Conservation (phyloP, 306 rosid species). For the Begonia masoniana region DNA sequence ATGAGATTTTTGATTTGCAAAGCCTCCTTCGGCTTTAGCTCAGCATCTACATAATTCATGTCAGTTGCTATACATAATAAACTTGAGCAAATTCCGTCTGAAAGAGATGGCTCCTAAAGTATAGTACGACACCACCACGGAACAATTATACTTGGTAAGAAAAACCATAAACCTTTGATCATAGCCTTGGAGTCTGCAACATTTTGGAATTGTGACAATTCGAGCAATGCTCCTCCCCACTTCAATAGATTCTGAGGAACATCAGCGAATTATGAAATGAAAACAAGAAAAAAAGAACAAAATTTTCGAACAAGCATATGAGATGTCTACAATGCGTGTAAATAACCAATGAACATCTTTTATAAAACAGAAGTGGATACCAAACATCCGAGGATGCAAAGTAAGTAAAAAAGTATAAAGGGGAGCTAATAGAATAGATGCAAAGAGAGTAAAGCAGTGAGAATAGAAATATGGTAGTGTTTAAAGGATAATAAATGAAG, state of each 20-base stretch:
- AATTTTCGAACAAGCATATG: background rate
- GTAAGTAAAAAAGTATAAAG: no score
- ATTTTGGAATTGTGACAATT: constrained; percentile 50
- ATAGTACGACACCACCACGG: background rate
- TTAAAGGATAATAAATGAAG: constrained; percentile 1
- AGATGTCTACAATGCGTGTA: no score
- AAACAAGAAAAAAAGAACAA: constrained; percentile 1
- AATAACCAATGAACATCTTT: no score
- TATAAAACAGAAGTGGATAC: no score
- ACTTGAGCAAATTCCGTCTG: background rate
- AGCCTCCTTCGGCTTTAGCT: constrained; percentile 68
- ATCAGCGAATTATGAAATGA: background rate
- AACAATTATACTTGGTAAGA: background rate
- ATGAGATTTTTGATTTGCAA: constrained; percentile 29
- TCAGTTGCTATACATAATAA: background rate
- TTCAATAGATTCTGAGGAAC: constrained; percentile 49
- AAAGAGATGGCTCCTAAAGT: background rate
- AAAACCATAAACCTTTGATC: constrained; percentile 36
- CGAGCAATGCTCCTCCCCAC: constrained; percentile 74
- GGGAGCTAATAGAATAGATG: no score
- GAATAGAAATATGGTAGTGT: background rate
- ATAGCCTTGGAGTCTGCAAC: constrained; percentile 32
- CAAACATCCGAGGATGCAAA: no score
- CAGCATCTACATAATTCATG: constrained; percentile 29
- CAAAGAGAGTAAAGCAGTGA: background rate